Percentiles rank a stretch among this genome's conserved stretches.
These are phyloP conservation scores for Penicillium coffeae DNA, from an alignment of 495 filamentous ascomycete species.

Conservation along the genomic window DNA sequence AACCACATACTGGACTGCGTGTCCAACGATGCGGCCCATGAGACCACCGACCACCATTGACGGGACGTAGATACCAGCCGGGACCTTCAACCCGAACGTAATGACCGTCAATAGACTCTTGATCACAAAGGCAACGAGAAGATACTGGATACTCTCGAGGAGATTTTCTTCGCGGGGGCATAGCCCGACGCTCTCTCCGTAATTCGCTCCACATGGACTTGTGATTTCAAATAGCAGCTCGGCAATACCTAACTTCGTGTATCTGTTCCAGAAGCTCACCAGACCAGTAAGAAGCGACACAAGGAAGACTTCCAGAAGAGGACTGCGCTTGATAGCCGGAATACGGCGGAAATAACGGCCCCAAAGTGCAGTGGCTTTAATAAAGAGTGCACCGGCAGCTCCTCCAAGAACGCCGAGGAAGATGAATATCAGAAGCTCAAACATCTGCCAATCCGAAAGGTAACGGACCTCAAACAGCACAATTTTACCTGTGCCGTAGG, in stretches of 20 bases:
- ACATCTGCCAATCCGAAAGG: slow-evolving; percentile 87
- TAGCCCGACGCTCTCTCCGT: slow-evolving; percentile 56
- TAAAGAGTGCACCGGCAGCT: slow-evolving; percentile 83
- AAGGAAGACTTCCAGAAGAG: slow-evolving; percentile 80
- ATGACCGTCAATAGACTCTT: slow-evolving; percentile 84
- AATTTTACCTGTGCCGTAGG: slow-evolving; percentile 93
- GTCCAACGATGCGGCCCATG: slow-evolving; percentile 84
- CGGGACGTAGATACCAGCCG: slow-evolving; percentile 94
- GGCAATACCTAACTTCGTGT: slow-evolving; percentile 83
- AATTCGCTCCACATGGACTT: slow-evolving; percentile 73
- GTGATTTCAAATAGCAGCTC: slow-evolving; percentile 89
- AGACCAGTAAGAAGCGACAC: slow-evolving; percentile 84
- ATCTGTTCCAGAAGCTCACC: slow-evolving; percentile 87
- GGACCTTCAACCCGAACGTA: slow-evolving; percentile 93
- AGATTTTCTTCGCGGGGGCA: slow-evolving; percentile 78
- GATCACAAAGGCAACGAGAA: slow-evolving; percentile 78
- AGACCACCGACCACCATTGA: slow-evolving; percentile 98
- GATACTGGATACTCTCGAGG: slow-evolving; percentile 60
- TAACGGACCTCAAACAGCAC: slow-evolving; percentile 95
- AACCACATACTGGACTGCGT: slow-evolving; percentile 78
- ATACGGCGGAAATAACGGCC: slow-evolving; percentile 83
- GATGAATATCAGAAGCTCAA: slow-evolving; percentile 84
- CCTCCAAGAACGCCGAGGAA: slow-evolving; percentile 82
- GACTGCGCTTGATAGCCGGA: slow-evolving; percentile 72
- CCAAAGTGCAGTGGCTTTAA: slow-evolving; percentile 91